Base-by-base conservation (phyloP, 331 rosid genomes). In the Spiraea crenata region DNA sequence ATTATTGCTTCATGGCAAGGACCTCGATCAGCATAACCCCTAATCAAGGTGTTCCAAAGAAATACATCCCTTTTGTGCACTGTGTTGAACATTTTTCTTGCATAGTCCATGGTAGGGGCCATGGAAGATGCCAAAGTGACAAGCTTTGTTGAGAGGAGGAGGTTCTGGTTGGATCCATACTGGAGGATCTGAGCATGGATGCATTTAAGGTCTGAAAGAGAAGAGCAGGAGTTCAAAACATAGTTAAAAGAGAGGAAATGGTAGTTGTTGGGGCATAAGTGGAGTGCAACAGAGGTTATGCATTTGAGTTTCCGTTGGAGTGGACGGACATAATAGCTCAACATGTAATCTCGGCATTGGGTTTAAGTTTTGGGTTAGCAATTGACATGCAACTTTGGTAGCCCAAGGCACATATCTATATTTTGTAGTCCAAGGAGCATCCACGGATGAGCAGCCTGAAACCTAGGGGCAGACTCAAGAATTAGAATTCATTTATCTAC, bases 11-110 rank as follows among this genome's bases (percentile, higher is more conserved):
- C 70, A 7, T 49, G 69, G 58, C 67, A 78, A 47, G 82, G 78
- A 42, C 77, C 74, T 42, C 16, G 59, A 68, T 74, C 65, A 6
- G 77, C 77, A 58, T 77, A 72, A 35, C 81, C 74, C 19, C 74
- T 74, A 3, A 77, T 77, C 74, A 77, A 57, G 12, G 70, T 74
- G 71, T 77, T 77, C 82, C 82, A 72, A 42, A 78, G 70, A 55
- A 72, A 78, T 5, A 59, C 59, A 42, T 66, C 76, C 31, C 78
- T 68, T 41, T 66, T 42, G 9, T 55, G 62, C 34, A 67, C 50
- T 45, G 39, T n/a, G 64, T 78, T 54, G 5, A 78, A 78, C 40
- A 78, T 40, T 14, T 51, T 73, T 38, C 47, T 40, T 19, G 77
- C 45, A 65, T 73, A 73, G 9, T 63, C 70, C 70, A 73, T 73